phyloP scores from a whole-genome alignment of 345 rosid species.

The Noccaea bulbosa region DNA sequence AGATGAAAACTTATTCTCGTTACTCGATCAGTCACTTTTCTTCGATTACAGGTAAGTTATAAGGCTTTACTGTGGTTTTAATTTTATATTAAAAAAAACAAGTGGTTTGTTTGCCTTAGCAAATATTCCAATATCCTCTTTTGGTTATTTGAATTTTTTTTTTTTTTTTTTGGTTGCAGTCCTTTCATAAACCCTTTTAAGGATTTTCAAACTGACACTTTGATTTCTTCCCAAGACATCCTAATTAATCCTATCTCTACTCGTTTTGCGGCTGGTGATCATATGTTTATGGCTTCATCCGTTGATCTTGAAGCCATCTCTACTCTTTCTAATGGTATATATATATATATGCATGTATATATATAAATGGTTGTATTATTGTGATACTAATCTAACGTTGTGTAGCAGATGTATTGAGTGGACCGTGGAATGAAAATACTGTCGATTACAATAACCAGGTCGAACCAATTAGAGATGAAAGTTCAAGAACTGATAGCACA shows the following conservation, averaged over 20 bases:
- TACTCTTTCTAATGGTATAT: conserved; percentile 42
- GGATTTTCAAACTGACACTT: conserved; percentile 42
- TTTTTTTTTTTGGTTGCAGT: conserved; percentile 14
- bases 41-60: conserved; percentile 40
- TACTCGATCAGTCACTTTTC: conserved; percentile 30
- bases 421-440: conserved; percentile 44
- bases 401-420: conserved; percentile 28
- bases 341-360: not conserved
- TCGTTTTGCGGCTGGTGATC: conserved; percentile 10
- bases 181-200: conserved; percentile 14
- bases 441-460: conserved; percentile 12
- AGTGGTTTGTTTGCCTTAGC: not conserved
- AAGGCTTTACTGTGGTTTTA: not conserved
- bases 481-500: not conserved
- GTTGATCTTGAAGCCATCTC: conserved; percentile 39
- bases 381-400: conserved; percentile 13
- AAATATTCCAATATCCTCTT: conserved; percentile 2
- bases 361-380: not conserved
- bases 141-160: conserved; percentile 3
- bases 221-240: conserved; percentile 35
- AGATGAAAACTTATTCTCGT: conserved; percentile 41
- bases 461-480: conserved; percentile 24
- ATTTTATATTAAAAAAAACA: not conserved
- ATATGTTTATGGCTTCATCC: conserved; percentile 22
- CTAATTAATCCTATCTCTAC: conserved; percentile 36